phyloP scores from a whole-genome alignment of 164 flowering plant species.

The Piper betle region DNA sequence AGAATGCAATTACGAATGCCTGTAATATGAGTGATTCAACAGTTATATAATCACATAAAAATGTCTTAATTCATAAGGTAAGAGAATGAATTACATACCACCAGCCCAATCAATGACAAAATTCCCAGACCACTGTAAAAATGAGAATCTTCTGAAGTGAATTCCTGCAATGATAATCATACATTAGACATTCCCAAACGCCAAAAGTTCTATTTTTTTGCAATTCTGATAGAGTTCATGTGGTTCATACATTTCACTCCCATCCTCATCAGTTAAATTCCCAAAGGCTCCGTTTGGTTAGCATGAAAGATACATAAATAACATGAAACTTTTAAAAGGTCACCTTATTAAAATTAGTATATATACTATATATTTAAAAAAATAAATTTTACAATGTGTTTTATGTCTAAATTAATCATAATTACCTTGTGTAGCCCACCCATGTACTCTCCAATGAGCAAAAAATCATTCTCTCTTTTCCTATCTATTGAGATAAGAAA shows the following conservation, averaged over 20 bases:
- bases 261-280: not conserved
- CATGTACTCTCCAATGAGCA: no score
- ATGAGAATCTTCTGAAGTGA: conserved; percentile 29
- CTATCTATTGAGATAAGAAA: no score
- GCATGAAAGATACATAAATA: no score
- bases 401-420: no score
- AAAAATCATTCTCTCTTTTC: no score
- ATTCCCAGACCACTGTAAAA: conserved; percentile 36
- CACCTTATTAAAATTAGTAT: not conserved
- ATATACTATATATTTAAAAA: not conserved
- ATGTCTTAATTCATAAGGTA: not conserved
- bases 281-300: not conserved
- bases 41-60: not conserved
- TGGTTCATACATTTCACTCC: not conserved
- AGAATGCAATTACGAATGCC: conserved; percentile 64
- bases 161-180: conserved; percentile 24
- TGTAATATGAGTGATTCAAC: conserved; percentile 17
- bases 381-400: no score
- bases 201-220: not conserved
- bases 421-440: no score
- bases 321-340: not conserved
- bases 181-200: not conserved
- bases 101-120: conserved; percentile 69
- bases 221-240: no score
- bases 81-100: conserved; percentile 40